A percentile compares a stretch with the other conserved stretches of the same genome.
Evolutionary conservation across 805 yeast genomes (phyloP).

Genomic region (Zygotorulaspora sp.): DNA sequence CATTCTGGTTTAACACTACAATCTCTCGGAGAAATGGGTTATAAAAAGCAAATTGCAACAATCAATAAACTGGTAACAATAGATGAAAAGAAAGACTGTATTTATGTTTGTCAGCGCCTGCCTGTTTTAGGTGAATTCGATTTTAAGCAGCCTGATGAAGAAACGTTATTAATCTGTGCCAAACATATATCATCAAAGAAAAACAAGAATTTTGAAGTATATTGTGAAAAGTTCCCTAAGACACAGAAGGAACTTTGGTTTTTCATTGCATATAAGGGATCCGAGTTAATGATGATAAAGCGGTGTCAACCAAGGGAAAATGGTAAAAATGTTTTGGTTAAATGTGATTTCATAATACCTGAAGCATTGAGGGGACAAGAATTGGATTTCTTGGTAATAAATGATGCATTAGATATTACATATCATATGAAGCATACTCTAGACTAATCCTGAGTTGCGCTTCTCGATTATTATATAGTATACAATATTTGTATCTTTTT

Average conservation of each 20-base stretch:
- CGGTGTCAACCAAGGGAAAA: conserved; percentile 61
- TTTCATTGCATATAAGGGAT: conserved; percentile 49
- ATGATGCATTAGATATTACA: conserved; percentile 60
- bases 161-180: conserved; percentile 42
- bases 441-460: neutral
- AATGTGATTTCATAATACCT: conserved; percentile 47
- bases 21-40: conserved; percentile 41
- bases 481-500: neutral
- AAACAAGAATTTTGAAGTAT: conserved; percentile 59
- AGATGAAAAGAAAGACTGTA: conserved; percentile 46
- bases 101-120: conserved; percentile 48
- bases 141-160: conserved; percentile 35
- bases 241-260: conserved; percentile 94
- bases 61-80: conserved; percentile 36
- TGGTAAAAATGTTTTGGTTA: conserved; percentile 27
- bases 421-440: conserved; percentile 35
- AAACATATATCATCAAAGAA: conserved; percentile 46
- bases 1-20: conserved; percentile 33
- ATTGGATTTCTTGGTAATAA: conserved; percentile 48
- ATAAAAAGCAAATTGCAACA: conserved; percentile 27
- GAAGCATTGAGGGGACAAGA: conserved; percentile 44
- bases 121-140: conserved; percentile 53
- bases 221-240: conserved; percentile 81
- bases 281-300: conserved; percentile 60
- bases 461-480: neutral